These are phyloP conservation scores for Barnettozyma populi DNA, from an alignment of 805 yeast genomes.

Conservation along the genomic window DNA sequence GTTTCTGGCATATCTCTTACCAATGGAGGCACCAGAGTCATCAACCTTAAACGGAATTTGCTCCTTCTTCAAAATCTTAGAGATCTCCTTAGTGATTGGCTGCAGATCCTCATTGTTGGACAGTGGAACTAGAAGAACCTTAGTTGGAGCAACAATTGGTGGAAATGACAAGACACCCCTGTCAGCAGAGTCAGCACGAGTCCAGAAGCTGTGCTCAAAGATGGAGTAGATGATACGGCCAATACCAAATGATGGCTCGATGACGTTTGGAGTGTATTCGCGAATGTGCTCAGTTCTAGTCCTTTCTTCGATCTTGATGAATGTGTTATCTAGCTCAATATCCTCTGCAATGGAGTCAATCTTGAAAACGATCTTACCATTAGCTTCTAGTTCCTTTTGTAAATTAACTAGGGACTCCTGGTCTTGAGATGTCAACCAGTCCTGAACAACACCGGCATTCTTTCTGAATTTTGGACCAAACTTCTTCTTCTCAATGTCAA, in stretches of 20 bases:
- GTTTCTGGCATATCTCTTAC: conserved; percentile 96
- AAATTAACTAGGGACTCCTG: conserved; percentile 81
- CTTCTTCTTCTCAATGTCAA: conserved; percentile 86
- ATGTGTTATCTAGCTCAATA: conserved; percentile 67
- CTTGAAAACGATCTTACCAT: conserved; percentile 58
- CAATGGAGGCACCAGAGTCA: conserved; percentile 95
- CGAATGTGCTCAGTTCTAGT: conserved; percentile 85
- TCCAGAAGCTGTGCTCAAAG: conserved; percentile 94
- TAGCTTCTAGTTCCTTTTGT: conserved; percentile 56
- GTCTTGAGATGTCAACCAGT: conserved; percentile 67
- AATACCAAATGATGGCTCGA: conserved; percentile 98
- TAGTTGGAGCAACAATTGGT: conserved; percentile 95
- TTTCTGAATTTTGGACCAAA: conserved; percentile 98
- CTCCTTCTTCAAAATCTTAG: conserved; percentile 63
- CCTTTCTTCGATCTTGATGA: conserved; percentile 71
- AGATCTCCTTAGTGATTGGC: conserved; percentile 67
- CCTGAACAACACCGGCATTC: conserved; percentile 90
- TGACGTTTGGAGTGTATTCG: conserved; percentile 94
- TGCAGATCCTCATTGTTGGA: conserved; percentile 76
- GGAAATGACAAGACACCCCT: conserved; percentile 91
- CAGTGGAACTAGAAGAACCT: conserved; percentile 91
- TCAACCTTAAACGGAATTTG: conserved; percentile 94
- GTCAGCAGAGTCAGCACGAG: conserved; percentile 82
- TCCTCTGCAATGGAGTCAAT: conserved; percentile 61
- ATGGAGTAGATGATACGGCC: conserved; percentile 93